Percentiles rank a stretch among this genome's conserved stretches.
phyloP scores from a whole-genome alignment of 2,329 filamentous ascomycete genomes.

The Microcera coccophila region DNA sequence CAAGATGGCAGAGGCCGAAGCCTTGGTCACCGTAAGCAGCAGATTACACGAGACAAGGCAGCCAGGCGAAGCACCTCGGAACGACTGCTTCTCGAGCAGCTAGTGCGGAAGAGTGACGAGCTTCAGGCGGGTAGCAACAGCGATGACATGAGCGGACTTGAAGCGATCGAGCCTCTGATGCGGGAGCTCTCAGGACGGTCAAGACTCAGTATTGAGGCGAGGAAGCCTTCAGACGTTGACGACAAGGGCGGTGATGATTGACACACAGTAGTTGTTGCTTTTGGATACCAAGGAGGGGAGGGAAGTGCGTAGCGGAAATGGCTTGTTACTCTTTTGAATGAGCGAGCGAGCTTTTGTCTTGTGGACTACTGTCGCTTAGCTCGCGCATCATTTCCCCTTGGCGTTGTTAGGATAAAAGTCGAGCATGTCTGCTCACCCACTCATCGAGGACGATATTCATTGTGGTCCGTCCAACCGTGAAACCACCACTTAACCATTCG shows the following conservation, averaged over 20 bases:
- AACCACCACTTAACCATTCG: too few relatives aligned
- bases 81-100: slow-evolving; percentile 28
- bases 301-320: not conserved
- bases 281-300: too few relatives aligned
- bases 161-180: slow-evolving; percentile 44
- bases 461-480: too few relatives aligned
- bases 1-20: slow-evolving; percentile 7
- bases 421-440: too few relatives aligned
- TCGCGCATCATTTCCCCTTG: too few relatives aligned
- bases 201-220: slow-evolving; percentile 24
- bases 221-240: slow-evolving; percentile 21
- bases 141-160: slow-evolving; percentile 35
- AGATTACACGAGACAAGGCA: slow-evolving; percentile 17
- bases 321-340: not conserved
- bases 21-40: slow-evolving; percentile 3
- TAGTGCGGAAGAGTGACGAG: slow-evolving; percentile 25
- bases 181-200: slow-evolving; percentile 38
- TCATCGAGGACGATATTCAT: too few relatives aligned
- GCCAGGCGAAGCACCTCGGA: slow-evolving; percentile 25
- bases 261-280: too few relatives aligned
- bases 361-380: too few relatives aligned
- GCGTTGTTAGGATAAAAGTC: too few relatives aligned
- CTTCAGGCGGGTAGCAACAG: slow-evolving; percentile 23
- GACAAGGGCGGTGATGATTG: slow-evolving; percentile 9
- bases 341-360: too few relatives aligned